These are phyloP conservation scores for Grosmannia clavigera DNA, from an alignment of 2,329 filamentous ascomycete species.

Conservation along the genomic window DNA sequence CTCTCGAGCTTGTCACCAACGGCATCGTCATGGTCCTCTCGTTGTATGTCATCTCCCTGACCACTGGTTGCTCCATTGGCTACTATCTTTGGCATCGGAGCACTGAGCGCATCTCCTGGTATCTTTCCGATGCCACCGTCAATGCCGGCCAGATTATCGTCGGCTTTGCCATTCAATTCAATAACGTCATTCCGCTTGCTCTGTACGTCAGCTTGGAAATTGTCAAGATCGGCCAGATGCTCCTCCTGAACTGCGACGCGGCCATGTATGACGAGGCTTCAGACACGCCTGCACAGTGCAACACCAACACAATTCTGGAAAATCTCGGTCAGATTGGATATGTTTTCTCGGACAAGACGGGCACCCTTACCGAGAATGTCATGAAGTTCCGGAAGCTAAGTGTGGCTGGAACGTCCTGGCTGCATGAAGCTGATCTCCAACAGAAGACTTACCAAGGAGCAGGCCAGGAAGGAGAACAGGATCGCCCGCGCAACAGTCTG, in stretches of 20 bases:
- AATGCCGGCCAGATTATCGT: slow-evolving; percentile 71
- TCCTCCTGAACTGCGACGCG: slow-evolving; percentile 67
- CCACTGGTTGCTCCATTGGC: slow-evolving; percentile 68
- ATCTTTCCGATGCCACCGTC: slow-evolving; percentile 59
- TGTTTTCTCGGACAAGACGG: slow-evolving; percentile 90
- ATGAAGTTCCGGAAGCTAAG: slow-evolving; percentile 95
- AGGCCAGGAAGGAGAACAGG: background rate
- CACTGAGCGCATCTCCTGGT: slow-evolving; percentile 63
- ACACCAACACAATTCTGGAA: slow-evolving; percentile 90
- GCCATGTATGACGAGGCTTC: slow-evolving; percentile 83
- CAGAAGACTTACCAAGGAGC: background rate
- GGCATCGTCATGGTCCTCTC: slow-evolving; percentile 70
- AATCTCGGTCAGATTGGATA: slow-evolving; percentile 85
- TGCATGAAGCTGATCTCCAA: slow-evolving; percentile 63
- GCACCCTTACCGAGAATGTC: slow-evolving; percentile 83
- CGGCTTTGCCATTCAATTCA: slow-evolving; percentile 92
- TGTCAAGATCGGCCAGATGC: slow-evolving; percentile 67
- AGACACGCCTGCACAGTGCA: slow-evolving; percentile 77
- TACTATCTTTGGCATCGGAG: slow-evolving; percentile 64
- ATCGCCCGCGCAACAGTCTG: slow-evolving; percentile 3
- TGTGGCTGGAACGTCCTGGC: slow-evolving; percentile 78
- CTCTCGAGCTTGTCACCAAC: slow-evolving; percentile 60
- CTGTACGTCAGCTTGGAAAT: slow-evolving; percentile 86
- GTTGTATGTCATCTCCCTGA: slow-evolving; percentile 64
- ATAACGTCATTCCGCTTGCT: slow-evolving; percentile 84